Percentiles rank a stretch among this genome's conserved stretches.
Conservation (phyloP, 352 stramenopile genomes). For the Pythium scleroteichum region DNA sequence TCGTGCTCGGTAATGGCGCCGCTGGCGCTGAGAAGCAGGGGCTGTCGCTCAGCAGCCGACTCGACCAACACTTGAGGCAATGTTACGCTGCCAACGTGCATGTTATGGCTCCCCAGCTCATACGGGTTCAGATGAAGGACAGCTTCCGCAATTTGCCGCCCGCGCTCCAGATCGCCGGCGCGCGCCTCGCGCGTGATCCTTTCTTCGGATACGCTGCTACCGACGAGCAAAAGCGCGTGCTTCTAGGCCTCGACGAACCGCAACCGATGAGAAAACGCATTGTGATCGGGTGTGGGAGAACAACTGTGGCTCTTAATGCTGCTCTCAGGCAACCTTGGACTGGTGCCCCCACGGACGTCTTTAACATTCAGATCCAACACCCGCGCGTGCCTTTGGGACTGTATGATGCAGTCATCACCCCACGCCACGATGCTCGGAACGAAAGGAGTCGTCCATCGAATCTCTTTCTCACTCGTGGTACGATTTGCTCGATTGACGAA, state of each 20-base stretch:
- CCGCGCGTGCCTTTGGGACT: conserved; percentile 49
- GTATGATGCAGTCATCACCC: conserved; percentile 65
- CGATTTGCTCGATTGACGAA: conserved; percentile 34
- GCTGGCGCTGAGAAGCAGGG: conserved; percentile 80
- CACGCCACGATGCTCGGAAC: conserved; percentile 51
- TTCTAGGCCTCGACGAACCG: conserved; percentile 8
- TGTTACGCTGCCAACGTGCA: not conserved
- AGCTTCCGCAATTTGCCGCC: conserved; percentile 38
- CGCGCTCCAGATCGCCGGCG: conserved; percentile 39
- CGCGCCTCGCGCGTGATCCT: conserved; percentile 36
- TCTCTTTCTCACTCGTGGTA: conserved; percentile 54
- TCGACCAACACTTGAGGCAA: conserved; percentile 25
- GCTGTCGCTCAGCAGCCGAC: conserved; percentile 45
- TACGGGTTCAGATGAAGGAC: conserved; percentile 38
- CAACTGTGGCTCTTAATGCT: conserved; percentile 65
- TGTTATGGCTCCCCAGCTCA: conserved; percentile 20
- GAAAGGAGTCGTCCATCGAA: conserved; percentile 22
- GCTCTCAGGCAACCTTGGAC: conserved; percentile 39
- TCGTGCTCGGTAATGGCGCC: conserved; percentile 73
- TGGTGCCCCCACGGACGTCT: conserved; percentile 21
- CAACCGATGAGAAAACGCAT: conserved; percentile 27
- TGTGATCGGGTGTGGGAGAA: conserved; percentile 69
- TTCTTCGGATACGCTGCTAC: conserved; percentile 50
- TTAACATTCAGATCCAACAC: conserved; percentile 82
- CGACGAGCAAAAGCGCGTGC: not conserved